Evolutionary conservation across 495 filamentous ascomycete genomes (phyloP), one percentile per base, ranked within the genome.

Genomic region (Articulospora tetracladia): DNA sequence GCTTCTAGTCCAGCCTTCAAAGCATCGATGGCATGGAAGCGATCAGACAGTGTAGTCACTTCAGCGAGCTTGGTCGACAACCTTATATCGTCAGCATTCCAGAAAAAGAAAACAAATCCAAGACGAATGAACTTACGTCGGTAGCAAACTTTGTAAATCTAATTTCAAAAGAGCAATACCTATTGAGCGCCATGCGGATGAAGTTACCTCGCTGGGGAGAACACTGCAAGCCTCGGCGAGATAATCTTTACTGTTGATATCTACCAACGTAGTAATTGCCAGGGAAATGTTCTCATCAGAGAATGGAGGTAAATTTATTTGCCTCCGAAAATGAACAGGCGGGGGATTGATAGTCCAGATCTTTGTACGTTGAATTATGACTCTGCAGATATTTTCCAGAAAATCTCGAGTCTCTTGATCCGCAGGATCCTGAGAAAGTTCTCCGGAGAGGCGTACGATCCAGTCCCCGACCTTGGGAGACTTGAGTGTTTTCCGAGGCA

Each of bases 71-170:
- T 48, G 41, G 19, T 7, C 4, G 30, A 6, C 30, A 32, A 32
- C 30, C 30, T 32, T 32, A 32, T 4, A 32, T 32, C 30, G 13
- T 32, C 30, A 32, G 30, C 30, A 13, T 32, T 32, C n/a, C n/a
- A n/a, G 30, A 32, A 6, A 32, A 32, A 32, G 30, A 32, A 4
- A 4, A 6, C 30, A 32, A 13, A 6, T n/a, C n/a, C n/a, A n/a
- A 13, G 4, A 32, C 6, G 30, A 32, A 32, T 32, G 27, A 47
- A 61, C 59, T 55, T 56, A 61, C 59, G 7, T 61, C 25, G 53
- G 44, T 1, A 57, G 24, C 13, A 62, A 27, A 25, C 26, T 47
- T 12, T 47, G 13, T 19, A 53, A 30, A 39, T 46, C 19, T 17
- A 26, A 57, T 3, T 53, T 39, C 3, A 57, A 20, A 20, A 52